Conservation (phyloP, 2,329 filamentous ascomycete species). For the Coniochaeta sp. region DNA sequence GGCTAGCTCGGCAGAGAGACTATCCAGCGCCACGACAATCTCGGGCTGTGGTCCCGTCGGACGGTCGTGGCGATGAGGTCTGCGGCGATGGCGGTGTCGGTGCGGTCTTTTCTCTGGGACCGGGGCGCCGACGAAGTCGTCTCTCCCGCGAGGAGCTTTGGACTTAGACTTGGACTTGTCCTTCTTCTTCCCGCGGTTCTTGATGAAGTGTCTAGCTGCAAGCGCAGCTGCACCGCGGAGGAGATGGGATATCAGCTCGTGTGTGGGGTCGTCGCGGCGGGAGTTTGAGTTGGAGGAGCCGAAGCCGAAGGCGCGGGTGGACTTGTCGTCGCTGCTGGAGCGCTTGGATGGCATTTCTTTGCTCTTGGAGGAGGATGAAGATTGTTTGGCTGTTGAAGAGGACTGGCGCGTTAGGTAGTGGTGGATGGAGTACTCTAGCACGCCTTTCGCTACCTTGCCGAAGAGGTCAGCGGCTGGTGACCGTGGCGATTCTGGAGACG, state of each 20-base stretch:
- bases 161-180: neutral
- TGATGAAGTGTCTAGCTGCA: neutral
- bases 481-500: neutral
- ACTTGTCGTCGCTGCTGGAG: neutral
- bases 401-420: neutral
- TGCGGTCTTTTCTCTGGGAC: neutral
- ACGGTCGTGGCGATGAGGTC: neutral
- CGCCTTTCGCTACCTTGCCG: neutral
- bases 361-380: neutral
- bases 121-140: neutral
- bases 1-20: neutral
- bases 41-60: neutral
- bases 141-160: neutral
- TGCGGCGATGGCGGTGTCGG: neutral
- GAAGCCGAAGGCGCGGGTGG: constrained; percentile 1
- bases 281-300: neutral
- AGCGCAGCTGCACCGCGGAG: constrained; percentile 1
- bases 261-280: neutral
- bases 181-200: neutral
- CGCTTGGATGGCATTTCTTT: constrained; percentile 1
- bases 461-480: neutral
- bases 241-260: constrained; percentile 3
- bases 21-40: neutral
- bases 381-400: neutral
- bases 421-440: neutral